phyloP scores from a whole-genome alignment of 192 early-diverging fungal species.

The Helicostylum pulchrum region DNA sequence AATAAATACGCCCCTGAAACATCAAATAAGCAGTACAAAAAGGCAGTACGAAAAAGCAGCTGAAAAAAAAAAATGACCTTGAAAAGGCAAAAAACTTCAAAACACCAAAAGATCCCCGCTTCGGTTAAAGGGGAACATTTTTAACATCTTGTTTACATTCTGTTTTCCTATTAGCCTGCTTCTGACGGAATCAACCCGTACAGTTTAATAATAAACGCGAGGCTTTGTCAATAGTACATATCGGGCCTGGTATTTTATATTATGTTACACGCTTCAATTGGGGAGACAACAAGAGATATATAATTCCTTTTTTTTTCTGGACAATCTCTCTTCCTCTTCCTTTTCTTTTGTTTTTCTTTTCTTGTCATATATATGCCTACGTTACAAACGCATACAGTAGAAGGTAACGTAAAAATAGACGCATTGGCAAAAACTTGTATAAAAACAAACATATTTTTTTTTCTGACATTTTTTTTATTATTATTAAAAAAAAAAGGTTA shows the following conservation, averaged over 20 bases:
- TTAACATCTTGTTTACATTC: too few relatives aligned
- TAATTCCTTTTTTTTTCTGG: neutral
- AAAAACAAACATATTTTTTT: neutral
- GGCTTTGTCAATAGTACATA: too few relatives aligned
- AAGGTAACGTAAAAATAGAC: neutral
- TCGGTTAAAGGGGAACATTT: too few relatives aligned
- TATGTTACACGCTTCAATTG: neutral
- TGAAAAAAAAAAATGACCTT: too few relatives aligned
- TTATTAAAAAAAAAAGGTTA: neutral
- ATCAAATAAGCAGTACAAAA: neutral
- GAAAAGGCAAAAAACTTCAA: too few relatives aligned
- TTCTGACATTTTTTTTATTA: neutral
- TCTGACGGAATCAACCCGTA: too few relatives aligned
- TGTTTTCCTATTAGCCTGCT: too few relatives aligned
- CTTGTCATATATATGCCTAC: slow-evolving; percentile 2
- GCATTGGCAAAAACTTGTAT: too few relatives aligned
- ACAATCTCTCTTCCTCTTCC: neutral
- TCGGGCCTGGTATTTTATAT: neutral
- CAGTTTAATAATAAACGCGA: too few relatives aligned
- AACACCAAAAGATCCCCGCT: too few relatives aligned
- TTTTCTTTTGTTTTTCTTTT: neutral
- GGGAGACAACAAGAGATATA: neutral
- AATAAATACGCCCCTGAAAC: neutral
- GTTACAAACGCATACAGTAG: slow-evolving; percentile 5
- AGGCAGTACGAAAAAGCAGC: too few relatives aligned